These are phyloP conservation scores for Exutisphaerella laricina DNA, from an alignment of 2,329 filamentous ascomycete genomes.

Conservation along the genomic window DNA sequence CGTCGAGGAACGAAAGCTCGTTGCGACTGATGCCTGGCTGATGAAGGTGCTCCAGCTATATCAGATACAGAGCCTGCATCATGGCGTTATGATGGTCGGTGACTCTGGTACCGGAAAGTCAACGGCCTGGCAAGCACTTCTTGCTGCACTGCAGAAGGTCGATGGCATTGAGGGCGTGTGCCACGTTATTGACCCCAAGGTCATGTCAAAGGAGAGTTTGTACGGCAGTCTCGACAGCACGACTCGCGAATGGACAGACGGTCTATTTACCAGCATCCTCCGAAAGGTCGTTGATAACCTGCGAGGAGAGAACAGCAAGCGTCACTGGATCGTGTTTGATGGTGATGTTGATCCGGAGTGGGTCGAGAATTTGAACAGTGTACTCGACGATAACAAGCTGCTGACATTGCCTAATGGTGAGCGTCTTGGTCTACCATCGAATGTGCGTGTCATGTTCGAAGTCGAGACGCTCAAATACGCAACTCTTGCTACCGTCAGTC, in stretches of 20 bases:
- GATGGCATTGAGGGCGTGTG: conserved; percentile 90
- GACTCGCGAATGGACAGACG: conserved; percentile 97
- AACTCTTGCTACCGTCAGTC: conserved; percentile 96
- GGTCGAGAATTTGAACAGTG: conserved; percentile 99
- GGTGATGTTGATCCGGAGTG: conserved; percentile 98
- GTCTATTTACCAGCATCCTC: conserved; percentile 93
- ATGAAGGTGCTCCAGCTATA: conserved; percentile 95
- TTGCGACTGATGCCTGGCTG: conserved; percentile 93
- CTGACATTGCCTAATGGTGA: conserved; percentile 96
- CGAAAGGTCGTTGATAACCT: conserved; percentile 99
- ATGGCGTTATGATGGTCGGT: conserved; percentile 99
- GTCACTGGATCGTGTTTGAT: conserved; percentile 99
- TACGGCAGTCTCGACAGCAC: conserved; percentile 96
- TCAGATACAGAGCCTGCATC: conserved; percentile 95
- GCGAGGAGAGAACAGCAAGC: conserved; percentile 90
- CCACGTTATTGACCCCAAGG: conserved; percentile 98
- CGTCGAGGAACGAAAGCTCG: conserved; percentile 77
- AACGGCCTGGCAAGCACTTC: conserved; percentile 83
- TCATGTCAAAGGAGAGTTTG: conserved; percentile 98
- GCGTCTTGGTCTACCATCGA: conserved; percentile 85
- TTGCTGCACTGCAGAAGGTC: conserved; percentile 84
- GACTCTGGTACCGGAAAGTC: conserved; percentile 98
- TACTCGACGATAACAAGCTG: conserved; percentile 97
- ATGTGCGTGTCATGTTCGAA: conserved; percentile 99
- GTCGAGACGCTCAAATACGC: conserved; percentile 97